A percentile compares a stretch with the other conserved stretches of the same genome.
Conservation (phyloP, 257 asterid species). For the Orobanche coerulescens region DNA sequence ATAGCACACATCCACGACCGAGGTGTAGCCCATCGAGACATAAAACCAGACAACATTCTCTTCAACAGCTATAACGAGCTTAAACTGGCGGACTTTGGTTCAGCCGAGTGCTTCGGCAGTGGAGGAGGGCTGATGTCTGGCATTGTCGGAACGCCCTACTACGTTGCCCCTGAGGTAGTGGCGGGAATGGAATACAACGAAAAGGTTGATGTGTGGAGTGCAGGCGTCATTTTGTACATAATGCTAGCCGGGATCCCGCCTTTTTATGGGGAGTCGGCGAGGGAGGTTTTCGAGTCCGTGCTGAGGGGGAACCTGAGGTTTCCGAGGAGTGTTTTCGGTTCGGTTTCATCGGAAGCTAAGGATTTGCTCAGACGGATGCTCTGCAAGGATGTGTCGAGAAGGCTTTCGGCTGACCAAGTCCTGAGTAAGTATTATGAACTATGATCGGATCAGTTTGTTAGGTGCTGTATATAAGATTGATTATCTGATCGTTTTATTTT, state of each 20-base stretch:
- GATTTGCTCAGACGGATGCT: constrained; percentile 53
- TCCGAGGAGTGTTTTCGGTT: constrained; percentile 36
- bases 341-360: constrained; percentile 42
- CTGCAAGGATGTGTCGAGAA: constrained; percentile 38
- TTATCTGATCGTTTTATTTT: background rate
- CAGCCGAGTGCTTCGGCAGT: constrained; percentile 48
- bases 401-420: constrained; percentile 52
- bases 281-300: constrained; percentile 41
- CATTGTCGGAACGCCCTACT: constrained; percentile 51
- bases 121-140: constrained; percentile 39
- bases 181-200: constrained; percentile 40
- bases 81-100: constrained; percentile 75
- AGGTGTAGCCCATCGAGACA: constrained; percentile 70
- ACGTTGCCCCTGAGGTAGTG: constrained; percentile 53
- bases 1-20: constrained; percentile 60
- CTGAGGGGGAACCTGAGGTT: constrained; percentile 47
- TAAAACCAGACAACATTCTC: constrained; percentile 71
- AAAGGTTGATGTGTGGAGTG: constrained; percentile 58
- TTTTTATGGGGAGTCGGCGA: constrained; percentile 44
- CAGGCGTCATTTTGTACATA: constrained; percentile 49
- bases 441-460: background rate
- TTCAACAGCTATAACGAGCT: constrained; percentile 43
- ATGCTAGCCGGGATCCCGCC: constrained; percentile 51
- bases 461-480: background rate
- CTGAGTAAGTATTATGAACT: constrained; percentile 33